Evolutionary conservation across 1,139 yeast species (phyloP).

Genomic region (Trichomonascaceae sp.): DNA sequence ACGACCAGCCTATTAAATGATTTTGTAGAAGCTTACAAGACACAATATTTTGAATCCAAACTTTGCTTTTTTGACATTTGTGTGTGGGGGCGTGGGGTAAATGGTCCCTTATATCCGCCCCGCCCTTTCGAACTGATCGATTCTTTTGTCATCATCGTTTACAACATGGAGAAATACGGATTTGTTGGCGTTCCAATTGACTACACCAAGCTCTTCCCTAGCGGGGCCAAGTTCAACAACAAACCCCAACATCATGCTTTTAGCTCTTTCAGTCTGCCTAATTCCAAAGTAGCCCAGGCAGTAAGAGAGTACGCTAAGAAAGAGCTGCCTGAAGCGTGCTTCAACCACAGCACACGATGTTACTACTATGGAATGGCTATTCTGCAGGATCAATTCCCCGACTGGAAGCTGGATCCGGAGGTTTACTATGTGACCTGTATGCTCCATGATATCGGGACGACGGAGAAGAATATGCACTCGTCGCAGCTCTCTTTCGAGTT

Average conservation of each 20-base stretch:
- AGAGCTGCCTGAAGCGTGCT: slow-evolving; percentile 9
- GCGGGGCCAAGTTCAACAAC: slow-evolving; percentile 5
- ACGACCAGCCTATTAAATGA: slow-evolving; percentile 7
- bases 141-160: too few relatives aligned
- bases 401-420: slow-evolving; percentile 10
- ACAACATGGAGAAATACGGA: slow-evolving; percentile 8
- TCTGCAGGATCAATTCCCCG: slow-evolving; percentile 12
- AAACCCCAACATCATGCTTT: slow-evolving; percentile 8
- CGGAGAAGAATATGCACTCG: slow-evolving; percentile 10
- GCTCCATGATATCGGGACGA: slow-evolving; percentile 14
- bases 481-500: slow-evolving; percentile 15
- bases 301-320: slow-evolving; percentile 8
- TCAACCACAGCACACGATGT: slow-evolving; percentile 12
- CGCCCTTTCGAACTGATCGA: too few relatives aligned
- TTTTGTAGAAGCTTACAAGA: too few relatives aligned
- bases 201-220: slow-evolving; percentile 4
- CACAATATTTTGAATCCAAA: too few relatives aligned
- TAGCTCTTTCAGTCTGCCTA: slow-evolving; percentile 4
- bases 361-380: slow-evolving; percentile 11
- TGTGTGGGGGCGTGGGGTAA: too few relatives aligned
- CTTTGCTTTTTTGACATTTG: too few relatives aligned
- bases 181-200: slow-evolving; percentile 9
- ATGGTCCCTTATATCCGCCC: too few relatives aligned
- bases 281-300: slow-evolving; percentile 5
- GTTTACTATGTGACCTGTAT: slow-evolving; percentile 8